phyloP scores from a whole-genome alignment of 768 basidiomycete species.

The Stropharia rugosoannulata region DNA sequence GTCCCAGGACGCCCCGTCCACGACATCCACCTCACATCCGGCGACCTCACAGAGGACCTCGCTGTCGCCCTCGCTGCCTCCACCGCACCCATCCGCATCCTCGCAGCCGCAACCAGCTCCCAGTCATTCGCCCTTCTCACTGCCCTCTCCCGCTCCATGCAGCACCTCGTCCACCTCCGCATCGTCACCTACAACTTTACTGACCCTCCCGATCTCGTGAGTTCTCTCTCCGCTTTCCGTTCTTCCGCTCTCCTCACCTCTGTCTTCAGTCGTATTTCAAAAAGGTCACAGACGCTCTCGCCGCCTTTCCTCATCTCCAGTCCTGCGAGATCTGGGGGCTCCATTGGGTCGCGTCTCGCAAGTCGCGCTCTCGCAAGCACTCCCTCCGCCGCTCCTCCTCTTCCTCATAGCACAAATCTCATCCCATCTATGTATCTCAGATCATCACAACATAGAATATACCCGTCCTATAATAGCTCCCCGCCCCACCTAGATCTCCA shows the following conservation, averaged over 20 bases:
- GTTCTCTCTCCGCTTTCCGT: slow-evolving; percentile 22
- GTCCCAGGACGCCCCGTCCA: slow-evolving; percentile 68
- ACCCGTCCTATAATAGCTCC: too few species aligned
- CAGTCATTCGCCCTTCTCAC: slow-evolving; percentile 58
- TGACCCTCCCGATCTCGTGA: slow-evolving; percentile 51
- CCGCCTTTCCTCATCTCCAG: slow-evolving; percentile 57
- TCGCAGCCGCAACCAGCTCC: slow-evolving; percentile 60
- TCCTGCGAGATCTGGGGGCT: slow-evolving; percentile 76
- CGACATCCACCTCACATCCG: slow-evolving; percentile 60
- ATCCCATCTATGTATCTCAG: too few species aligned
- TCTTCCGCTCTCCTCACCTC: slow-evolving; percentile 19
- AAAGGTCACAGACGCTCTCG: slow-evolving; percentile 55
- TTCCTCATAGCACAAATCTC: slow-evolving; percentile 28
- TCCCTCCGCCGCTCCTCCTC: slow-evolving; percentile 17
- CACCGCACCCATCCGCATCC: slow-evolving; percentile 48
- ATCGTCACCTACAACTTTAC: slow-evolving; percentile 56
- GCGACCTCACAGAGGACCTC: slow-evolving; percentile 57
- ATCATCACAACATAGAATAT: slow-evolving; percentile 27
- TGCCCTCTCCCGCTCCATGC: slow-evolving; percentile 54
- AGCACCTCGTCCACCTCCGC: slow-evolving; percentile 63
- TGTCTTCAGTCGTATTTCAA: slow-evolving; percentile 57
- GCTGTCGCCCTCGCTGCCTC: slow-evolving; percentile 50
- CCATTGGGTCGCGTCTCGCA: slow-evolving; percentile 65
- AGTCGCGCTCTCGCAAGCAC: slow-evolving; percentile 33
- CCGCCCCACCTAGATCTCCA: slow-evolving; percentile 23